Percentiles rank a stretch among this genome's conserved stretches.
These are phyloP conservation scores for Chlamydomonas sphaeroides DNA, from an alignment of 139 green algal species.

Conservation along the genomic window DNA sequence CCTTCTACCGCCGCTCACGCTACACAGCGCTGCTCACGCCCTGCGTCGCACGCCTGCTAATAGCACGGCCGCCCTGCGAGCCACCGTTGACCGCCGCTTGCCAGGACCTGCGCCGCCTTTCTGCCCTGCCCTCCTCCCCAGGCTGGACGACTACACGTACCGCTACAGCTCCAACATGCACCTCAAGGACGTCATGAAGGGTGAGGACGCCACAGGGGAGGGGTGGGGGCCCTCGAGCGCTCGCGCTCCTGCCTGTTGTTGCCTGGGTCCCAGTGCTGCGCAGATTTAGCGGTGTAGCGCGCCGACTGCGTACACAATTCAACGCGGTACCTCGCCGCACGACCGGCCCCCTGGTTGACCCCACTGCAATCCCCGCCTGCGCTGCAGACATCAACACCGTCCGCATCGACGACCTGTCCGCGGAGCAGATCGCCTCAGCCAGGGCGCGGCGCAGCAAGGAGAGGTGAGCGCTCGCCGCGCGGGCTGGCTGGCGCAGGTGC, in stretches of 20 bases:
- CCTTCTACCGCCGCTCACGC: neutral
- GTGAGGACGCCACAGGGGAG: too few relatives aligned
- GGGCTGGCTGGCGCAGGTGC: too few relatives aligned
- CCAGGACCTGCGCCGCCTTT: too few relatives aligned
- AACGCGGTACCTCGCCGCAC: neutral
- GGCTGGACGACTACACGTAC: constrained; percentile 14
- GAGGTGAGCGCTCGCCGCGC: constrained; percentile 40
- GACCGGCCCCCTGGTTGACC: too few relatives aligned
- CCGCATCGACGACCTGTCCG: constrained; percentile 68
- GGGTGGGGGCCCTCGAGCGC: neutral
- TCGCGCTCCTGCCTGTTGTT: too few relatives aligned
- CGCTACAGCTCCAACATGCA: constrained; percentile 25
- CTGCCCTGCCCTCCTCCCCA: neutral
- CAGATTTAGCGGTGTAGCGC: neutral
- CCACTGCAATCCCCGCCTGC: neutral
- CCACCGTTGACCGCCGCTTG: too few relatives aligned
- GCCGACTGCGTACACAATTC: neutral
- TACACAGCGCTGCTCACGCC: neutral
- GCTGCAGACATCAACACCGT: constrained; percentile 69
- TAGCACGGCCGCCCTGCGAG: too few relatives aligned
- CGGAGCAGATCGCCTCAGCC: constrained; percentile 74
- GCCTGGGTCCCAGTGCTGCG: neutral
- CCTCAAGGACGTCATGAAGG: constrained; percentile 30
- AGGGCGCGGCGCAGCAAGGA: constrained; percentile 67
- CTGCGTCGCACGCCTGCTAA: too few relatives aligned